Base-by-base conservation (phyloP, 495 filamentous ascomycete genomes). In the Aspergillus avenaceus region DNA sequence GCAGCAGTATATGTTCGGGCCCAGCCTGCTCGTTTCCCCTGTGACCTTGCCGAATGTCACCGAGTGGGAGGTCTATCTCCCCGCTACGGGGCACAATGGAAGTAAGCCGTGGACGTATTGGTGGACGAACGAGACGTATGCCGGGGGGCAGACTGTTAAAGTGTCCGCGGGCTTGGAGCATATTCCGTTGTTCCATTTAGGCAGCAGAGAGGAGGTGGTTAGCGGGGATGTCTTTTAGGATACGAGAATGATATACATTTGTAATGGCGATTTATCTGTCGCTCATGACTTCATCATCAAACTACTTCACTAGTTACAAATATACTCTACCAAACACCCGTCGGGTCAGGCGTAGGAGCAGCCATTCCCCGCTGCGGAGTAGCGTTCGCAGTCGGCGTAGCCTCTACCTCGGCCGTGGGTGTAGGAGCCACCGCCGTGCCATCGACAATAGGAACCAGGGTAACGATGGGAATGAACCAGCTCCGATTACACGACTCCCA, bases 1-100 rank as follows among this genome's bases (percentile, higher is more conserved):
- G 0, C 61, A 67, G 49, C 60, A 63, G 41, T 67, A 67, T 29
- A 61, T 67, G 64, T 65, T 63, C 31, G 64, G 64, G 1, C 64
- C 62, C 4, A 38, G 55, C 8, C 49, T 63, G 9, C 38, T 67
- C 14, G 58, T 65, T 2, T 53, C 52, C 3, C 64, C 64, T 1
- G 58, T 67, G 1, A 63, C 60, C 8, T 29, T 42, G 8, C 56
- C 62, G 26, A 63, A 63, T 54, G 49, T 50, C 12, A 58, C 57
- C 2, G 56, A 62, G 25, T 63, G 62, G 62, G 28, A 45, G n/a
- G 64, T 67, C 0, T 67, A 67, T 50, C 49, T 67, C 34, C 64
- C 55, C 1, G 44, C 45, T 41, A 52, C 54, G 3, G 43, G 41
- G 3, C 47, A 44, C 6, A 56, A 54, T 26, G 21, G 24, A 8